Conservation (phyloP, 2,329 filamentous ascomycete genomes). For the Delphinella strobiligena region DNA sequence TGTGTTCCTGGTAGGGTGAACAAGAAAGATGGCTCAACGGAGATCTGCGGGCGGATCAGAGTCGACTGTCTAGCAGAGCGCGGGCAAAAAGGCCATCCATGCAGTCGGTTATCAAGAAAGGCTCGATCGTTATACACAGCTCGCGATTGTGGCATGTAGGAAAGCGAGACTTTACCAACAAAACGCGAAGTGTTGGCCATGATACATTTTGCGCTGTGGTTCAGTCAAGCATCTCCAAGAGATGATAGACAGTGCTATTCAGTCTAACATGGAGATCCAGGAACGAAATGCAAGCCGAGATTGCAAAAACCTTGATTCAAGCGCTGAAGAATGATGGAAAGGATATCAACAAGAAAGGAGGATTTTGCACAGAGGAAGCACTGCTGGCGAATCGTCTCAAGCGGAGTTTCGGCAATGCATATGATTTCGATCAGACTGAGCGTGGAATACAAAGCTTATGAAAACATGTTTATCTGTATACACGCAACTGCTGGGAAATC, state of each 20-base stretch:
- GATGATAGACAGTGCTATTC: neutral
- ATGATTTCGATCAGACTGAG: conserved; percentile 44
- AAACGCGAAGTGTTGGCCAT: conserved; percentile 25
- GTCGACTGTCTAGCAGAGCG: conserved; percentile 29
- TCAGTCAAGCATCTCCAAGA: neutral
- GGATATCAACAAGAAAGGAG: conserved; percentile 38
- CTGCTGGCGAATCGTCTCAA: conserved; percentile 39
- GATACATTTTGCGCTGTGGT: conserved; percentile 42
- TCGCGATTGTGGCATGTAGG: conserved; percentile 51
- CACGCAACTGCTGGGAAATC: too few relatives aligned
- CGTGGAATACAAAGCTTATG: too few relatives aligned
- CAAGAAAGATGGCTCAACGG: conserved; percentile 45
- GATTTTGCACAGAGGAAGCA: conserved; percentile 34
- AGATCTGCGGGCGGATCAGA: conserved; percentile 43
- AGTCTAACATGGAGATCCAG: conserved; percentile 31
- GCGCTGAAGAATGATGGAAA: conserved; percentile 29
- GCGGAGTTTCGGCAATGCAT: conserved; percentile 48
- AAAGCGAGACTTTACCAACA: conserved; percentile 50
- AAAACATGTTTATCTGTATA: too few relatives aligned
- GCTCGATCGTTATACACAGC: conserved; percentile 45
- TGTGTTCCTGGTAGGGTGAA: conserved; percentile 39
- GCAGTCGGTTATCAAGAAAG: conserved; percentile 44
- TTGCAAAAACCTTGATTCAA: conserved; percentile 38
- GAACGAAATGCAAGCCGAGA: conserved; percentile 46
- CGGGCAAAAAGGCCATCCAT: conserved; percentile 27